Evolutionary conservation across 2,329 filamentous ascomycete genomes (phyloP).

Genomic region (Elsinoe necatrix): DNA sequence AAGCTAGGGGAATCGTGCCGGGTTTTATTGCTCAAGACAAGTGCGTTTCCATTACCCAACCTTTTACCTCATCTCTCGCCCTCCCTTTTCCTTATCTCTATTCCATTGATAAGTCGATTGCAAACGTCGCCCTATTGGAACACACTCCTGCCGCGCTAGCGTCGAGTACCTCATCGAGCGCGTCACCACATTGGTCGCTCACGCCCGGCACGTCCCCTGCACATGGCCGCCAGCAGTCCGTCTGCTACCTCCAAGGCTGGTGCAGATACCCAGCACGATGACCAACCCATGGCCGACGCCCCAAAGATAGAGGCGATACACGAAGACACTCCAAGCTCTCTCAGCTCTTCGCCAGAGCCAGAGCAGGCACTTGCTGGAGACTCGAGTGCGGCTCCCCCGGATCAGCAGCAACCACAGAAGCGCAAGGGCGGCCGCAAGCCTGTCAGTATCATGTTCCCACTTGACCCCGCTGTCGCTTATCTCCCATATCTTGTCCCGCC

Average conservation of each 20-base stretch:
- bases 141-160: constrained; percentile 17
- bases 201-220: constrained; percentile 31
- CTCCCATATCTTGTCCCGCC: background rate
- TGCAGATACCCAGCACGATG: background rate
- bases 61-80: constrained; percentile 39
- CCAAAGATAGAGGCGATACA: constrained; percentile 38
- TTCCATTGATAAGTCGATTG: constrained; percentile 23
- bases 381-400: constrained; percentile 31
- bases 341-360: constrained; percentile 42
- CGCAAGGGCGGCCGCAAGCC: constrained; percentile 96
- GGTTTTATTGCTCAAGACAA: constrained; percentile 17
- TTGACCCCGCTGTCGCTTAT: background rate
- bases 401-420: constrained; percentile 57
- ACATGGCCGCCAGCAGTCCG: constrained; percentile 41
- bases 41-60: constrained; percentile 40
- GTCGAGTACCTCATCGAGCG: constrained; percentile 5
- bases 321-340: constrained; percentile 41
- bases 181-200: constrained; percentile 23
- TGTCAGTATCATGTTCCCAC: constrained; percentile 48
- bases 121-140: constrained; percentile 23
- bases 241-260: constrained; percentile 26
- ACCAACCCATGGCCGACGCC: constrained; percentile 33
- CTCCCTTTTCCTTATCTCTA: constrained; percentile 26
- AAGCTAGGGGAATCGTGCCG: constrained; percentile 12
- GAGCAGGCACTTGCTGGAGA: constrained; percentile 34